Evolutionary conservation across 176 grass and related monocot genomes (phyloP), one percentile per base, ranked within the genome.

Genomic region (Aegilops longissima): DNA sequence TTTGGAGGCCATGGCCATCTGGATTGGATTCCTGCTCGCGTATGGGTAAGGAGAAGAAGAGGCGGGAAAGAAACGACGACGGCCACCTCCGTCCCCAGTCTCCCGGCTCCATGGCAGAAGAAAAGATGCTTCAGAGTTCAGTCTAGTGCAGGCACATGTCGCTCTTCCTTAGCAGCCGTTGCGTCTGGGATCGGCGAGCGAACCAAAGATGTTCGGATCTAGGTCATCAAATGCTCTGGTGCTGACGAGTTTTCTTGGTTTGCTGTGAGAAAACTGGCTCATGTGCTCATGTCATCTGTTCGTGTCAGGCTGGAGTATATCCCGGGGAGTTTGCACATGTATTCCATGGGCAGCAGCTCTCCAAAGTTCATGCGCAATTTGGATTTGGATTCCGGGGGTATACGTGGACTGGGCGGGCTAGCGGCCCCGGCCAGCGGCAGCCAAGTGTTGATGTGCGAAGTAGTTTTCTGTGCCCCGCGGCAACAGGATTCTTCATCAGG

Each of bases 181-280:
- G 12, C 2, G 10, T 65, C 24, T 12, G 59, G 89, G 59, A 74
- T 84, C 80, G 21, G 20, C 21, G 44, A 14, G 75, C 87, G 68
- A 76, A 38, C 68, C 27, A 12, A 8, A 76, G 36, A 80, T 80
- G 38, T 68, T 87, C 45, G 67, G 79, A 82, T 90, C 77, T 9
- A 13, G 14, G 61, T 54, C 31, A 5, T 8, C 72, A 44, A 44
- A 44, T 3, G 42, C 10, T 44, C 42, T 1, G 42, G 11, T 3
- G 10, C 42, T 44, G 3, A 44, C 42, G 42, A 44, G 40, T 44
- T 44, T 44, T 44, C 42, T 44, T 12, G 9, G 42, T 3, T 44
- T 44, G 40, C 0, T 44, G 40, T 44, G 42, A 44, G 42, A 12
- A 44, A 44, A 44, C 42, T 44, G 30, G 40, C 9, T 44, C 40